phyloP scores from a whole-genome alignment of 805 yeast genomes.

The Debaryomyces tyrocola region DNA sequence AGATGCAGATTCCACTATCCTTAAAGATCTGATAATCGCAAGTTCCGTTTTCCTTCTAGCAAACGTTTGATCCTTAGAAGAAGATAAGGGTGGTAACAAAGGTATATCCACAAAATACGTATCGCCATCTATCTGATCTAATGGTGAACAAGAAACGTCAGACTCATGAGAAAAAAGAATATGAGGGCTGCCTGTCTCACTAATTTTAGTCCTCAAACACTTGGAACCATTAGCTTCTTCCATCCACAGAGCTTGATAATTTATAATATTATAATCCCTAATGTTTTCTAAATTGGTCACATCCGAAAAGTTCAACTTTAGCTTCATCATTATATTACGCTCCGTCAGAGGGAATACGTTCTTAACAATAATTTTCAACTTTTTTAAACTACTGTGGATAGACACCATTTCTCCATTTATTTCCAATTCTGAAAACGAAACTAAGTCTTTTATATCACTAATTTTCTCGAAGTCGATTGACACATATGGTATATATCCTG shows the following conservation, averaged over 20 bases:
- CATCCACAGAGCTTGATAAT: slow-evolving; percentile 9
- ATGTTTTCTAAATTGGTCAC: neutral
- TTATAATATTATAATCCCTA: slow-evolving; percentile 8
- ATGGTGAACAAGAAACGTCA: neutral
- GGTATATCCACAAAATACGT: slow-evolving; percentile 21
- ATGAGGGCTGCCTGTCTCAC: neutral
- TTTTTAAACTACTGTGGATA: slow-evolving; percentile 2
- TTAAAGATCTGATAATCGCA: slow-evolving; percentile 20
- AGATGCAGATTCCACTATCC: neutral
- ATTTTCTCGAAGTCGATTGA: slow-evolving; percentile 15
- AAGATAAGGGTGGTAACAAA: slow-evolving; percentile 29
- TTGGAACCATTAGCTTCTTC: slow-evolving; percentile 1
- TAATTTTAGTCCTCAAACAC: neutral
- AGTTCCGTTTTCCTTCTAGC: slow-evolving; percentile 38
- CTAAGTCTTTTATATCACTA: slow-evolving; percentile 12
- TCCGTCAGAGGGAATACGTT: slow-evolving; percentile 14
- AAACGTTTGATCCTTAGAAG: slow-evolving; percentile 31
- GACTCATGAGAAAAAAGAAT: slow-evolving; percentile 1
- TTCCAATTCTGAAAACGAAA: slow-evolving; percentile 19
- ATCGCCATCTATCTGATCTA: slow-evolving; percentile 1
- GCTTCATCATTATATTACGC: slow-evolving; percentile 14
- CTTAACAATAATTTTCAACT: slow-evolving; percentile 11
- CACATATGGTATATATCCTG: slow-evolving; percentile 22
- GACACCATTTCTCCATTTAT: slow-evolving; percentile 21
- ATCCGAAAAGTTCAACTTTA: slow-evolving; percentile 5